Percentiles rank a stretch among this genome's conserved stretches.
These are phyloP conservation scores for Chytriomyces hyalinus DNA, from an alignment of 192 early-diverging fungal genomes.

Conservation along the genomic window DNA sequence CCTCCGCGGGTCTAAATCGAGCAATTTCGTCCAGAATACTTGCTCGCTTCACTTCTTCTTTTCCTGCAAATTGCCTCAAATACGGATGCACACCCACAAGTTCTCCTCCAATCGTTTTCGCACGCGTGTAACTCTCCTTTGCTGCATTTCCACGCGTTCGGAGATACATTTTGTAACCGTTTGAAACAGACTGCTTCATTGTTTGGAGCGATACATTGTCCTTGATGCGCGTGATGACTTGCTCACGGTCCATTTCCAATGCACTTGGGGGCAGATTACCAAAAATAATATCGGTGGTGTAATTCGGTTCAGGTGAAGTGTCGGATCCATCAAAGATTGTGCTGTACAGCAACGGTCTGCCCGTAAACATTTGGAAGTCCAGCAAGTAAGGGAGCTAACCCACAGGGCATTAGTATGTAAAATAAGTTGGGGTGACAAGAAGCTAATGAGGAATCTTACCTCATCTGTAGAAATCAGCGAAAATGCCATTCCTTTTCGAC, in stretches of 20 bases:
- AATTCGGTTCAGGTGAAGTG: constrained; percentile 39
- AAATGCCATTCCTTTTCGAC: constrained; percentile 89
- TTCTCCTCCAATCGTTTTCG: constrained; percentile 80
- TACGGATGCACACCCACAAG: constrained; percentile 80
- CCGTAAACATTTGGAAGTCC: constrained; percentile 91
- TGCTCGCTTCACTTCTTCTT: constrained; percentile 21
- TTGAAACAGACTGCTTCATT: constrained; percentile 68
- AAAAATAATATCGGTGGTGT: constrained; percentile 78
- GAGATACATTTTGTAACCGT: constrained; percentile 86
- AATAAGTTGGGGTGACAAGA: constrained; percentile 1
- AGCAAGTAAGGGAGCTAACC: constrained; percentile 78
- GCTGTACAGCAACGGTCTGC: constrained; percentile 71
- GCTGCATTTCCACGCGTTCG: constrained; percentile 83
- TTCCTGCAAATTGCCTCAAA: constrained; percentile 44
- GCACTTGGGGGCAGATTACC: constrained; percentile 76
- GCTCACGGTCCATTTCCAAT: constrained; percentile 76
- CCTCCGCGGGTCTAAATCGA: constrained; percentile 41
- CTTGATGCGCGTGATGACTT: constrained; percentile 66
- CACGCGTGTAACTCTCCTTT: constrained; percentile 81
- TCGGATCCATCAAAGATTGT: constrained; percentile 25
- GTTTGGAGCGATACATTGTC: constrained; percentile 69
- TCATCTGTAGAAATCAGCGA: constrained; percentile 88
- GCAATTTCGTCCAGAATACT: constrained; percentile 35
- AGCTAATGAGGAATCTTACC: constrained; percentile 4
- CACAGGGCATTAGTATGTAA: neutral